Conservation (phyloP, 2,329 filamentous ascomycete genomes). For the Seiridium unicorne region DNA sequence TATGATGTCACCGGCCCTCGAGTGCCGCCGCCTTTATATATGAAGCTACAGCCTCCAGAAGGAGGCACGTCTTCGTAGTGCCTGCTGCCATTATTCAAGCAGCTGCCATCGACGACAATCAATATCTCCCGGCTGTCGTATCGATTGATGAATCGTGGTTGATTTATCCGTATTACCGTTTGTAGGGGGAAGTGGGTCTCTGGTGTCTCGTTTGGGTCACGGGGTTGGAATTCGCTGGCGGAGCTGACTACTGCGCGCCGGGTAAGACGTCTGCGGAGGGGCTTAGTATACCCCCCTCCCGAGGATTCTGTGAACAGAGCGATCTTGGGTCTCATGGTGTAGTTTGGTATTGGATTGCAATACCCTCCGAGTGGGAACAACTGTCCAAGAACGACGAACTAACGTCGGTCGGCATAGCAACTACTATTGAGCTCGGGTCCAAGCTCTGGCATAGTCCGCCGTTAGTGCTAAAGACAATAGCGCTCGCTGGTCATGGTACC, state of each 20-base stretch:
- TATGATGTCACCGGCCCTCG: conserved; percentile 8
- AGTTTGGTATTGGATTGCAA: too few relatives aligned
- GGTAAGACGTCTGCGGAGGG: conserved; percentile 17
- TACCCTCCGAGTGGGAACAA: too few relatives aligned
- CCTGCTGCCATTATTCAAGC: conserved; percentile 34
- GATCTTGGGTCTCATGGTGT: neutral
- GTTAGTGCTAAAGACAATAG: too few relatives aligned
- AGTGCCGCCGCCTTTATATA: conserved; percentile 21
- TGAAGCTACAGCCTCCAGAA: conserved; percentile 26
- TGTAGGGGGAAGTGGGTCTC: conserved; percentile 32
- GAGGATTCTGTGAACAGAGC: neutral
- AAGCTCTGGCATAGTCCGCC: too few relatives aligned
- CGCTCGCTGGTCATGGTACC: too few relatives aligned
- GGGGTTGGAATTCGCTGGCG: conserved; percentile 25
- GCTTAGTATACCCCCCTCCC: neutral
- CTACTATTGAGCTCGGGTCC: too few relatives aligned
- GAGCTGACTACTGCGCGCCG: conserved; percentile 20
- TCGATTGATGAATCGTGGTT: conserved; percentile 32
- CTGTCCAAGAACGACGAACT: too few relatives aligned
- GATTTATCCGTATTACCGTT: conserved; percentile 21
- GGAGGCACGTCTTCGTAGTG: neutral
- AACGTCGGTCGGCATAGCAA: too few relatives aligned
- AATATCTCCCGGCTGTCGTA: conserved; percentile 34
- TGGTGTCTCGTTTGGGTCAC: conserved; percentile 22
- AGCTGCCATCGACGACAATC: conserved; percentile 40